phyloP scores from a whole-genome alignment of 768 basidiomycete genomes.

The Nevesoporus exiguus region DNA sequence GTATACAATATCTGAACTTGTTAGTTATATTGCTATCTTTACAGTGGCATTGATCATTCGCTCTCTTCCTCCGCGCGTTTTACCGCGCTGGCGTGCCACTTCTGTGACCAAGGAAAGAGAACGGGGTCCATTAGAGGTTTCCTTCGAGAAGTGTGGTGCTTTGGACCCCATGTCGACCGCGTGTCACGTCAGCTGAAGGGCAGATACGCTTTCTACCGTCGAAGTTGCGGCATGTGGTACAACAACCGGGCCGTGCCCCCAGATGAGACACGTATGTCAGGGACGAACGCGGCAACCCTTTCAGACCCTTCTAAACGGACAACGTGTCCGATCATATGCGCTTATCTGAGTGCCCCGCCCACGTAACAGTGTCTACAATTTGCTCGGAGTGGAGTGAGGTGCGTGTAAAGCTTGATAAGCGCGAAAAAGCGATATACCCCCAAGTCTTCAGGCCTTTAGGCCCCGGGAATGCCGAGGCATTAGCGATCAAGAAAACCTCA shows the following conservation, averaged over 20 bases:
- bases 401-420: neutral
- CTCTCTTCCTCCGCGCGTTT: conserved; percentile 42
- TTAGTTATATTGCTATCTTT: conserved; percentile 38
- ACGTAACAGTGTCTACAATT: neutral
- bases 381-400: neutral
- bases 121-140: conserved; percentile 40
- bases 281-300: neutral
- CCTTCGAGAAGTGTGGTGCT: neutral
- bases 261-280: neutral
- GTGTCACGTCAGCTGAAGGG: neutral
- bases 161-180: neutral
- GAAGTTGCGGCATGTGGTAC: no score
- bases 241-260: no score
- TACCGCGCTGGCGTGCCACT: conserved; percentile 36
- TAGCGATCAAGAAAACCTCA: no score
- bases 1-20: conserved; percentile 15
- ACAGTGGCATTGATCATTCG: conserved; percentile 43
- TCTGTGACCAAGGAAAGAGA: conserved; percentile 40
- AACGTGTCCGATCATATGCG: no score
- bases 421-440: neutral
- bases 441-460: no score
- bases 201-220: neutral
- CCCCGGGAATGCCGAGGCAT: no score
- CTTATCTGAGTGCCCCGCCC: neutral
- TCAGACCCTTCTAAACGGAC: neutral